Evolutionary conservation across 345 rosid genomes (phyloP).

Genomic region (Jatropha curcas): DNA sequence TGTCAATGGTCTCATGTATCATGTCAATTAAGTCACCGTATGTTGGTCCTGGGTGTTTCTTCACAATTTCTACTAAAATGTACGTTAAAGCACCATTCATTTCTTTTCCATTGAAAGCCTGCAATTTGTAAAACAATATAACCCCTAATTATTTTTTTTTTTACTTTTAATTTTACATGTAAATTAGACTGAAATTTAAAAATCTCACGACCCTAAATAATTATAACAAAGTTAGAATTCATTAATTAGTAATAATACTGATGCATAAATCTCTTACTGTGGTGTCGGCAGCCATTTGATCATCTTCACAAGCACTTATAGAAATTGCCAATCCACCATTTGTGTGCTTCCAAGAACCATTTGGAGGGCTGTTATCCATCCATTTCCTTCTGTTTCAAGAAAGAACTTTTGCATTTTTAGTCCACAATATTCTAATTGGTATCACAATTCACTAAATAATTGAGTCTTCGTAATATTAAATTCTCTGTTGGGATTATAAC

Average conservation of each 20-base stretch:
- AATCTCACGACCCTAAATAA: no score
- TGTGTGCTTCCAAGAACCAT: conserved; percentile 25
- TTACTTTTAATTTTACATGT: no score
- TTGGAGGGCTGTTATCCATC: conserved; percentile 32
- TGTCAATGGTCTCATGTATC: conserved; percentile 13
- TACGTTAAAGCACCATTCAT: conserved; percentile 26
- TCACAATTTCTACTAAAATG: conserved; percentile 15
- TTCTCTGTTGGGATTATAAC: no score
- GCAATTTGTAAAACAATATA: no score
- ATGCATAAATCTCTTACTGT: neutral
- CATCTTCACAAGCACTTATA: conserved; percentile 21
- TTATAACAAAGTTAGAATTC: no score
- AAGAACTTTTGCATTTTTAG: neutral
- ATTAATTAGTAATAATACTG: no score
- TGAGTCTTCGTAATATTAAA: no score
- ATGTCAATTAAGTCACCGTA: conserved; percentile 18
- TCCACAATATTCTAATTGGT: no score
- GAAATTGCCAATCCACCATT: conserved; percentile 31
- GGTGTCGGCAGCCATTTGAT: conserved; percentile 26
- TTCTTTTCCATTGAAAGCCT: conserved; percentile 18
- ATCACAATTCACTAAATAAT: no score
- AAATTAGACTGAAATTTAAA: no score
- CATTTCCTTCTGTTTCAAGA: conserved; percentile 31
- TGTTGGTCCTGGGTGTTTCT: neutral
- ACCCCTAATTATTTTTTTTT: no score